phyloP scores from a whole-genome alignment of 371 early-diverging fungal genomes.

The Mortierella sp. region DNA sequence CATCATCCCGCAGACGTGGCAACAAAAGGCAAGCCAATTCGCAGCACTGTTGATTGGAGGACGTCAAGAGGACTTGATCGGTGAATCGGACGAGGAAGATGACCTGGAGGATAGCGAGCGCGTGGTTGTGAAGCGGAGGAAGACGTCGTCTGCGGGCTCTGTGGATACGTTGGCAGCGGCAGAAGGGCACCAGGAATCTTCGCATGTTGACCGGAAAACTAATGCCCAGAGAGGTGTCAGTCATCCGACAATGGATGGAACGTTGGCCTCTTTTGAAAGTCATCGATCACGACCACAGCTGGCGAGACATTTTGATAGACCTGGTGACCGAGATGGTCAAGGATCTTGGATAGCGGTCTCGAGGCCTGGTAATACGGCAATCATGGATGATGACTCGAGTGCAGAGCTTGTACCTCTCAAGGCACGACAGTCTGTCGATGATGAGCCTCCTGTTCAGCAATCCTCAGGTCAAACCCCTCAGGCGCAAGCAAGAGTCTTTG shows the following conservation, averaged over 20 bases:
- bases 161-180: conserved; percentile 8
- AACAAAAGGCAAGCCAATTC: conserved; percentile 44
- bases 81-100: conserved; percentile 50
- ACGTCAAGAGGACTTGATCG: conserved; percentile 43
- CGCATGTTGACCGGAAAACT: background rate
- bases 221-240: background rate
- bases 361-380: conserved; percentile 1
- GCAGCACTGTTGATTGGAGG: conserved; percentile 48
- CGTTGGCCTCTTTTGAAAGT: background rate
- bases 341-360: conserved; percentile 34
- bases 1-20: conserved; percentile 53
- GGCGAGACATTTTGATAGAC: background rate
- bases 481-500: background rate
- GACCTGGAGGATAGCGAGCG: conserved; percentile 24
- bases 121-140: conserved; percentile 19
- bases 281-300: background rate
- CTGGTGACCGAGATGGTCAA: background rate
- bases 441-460: conserved; percentile 3
- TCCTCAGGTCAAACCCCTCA: background rate
- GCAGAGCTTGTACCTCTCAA: conserved; percentile 19
- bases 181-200: background rate
- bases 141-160: conserved; percentile 8
- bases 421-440: background rate
- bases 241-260: background rate
- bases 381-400: background rate